Percentiles rank a stretch among this genome's conserved stretches.
Conservation (phyloP, 73 alveolate species). For the Symbiodinium natans region DNA sequence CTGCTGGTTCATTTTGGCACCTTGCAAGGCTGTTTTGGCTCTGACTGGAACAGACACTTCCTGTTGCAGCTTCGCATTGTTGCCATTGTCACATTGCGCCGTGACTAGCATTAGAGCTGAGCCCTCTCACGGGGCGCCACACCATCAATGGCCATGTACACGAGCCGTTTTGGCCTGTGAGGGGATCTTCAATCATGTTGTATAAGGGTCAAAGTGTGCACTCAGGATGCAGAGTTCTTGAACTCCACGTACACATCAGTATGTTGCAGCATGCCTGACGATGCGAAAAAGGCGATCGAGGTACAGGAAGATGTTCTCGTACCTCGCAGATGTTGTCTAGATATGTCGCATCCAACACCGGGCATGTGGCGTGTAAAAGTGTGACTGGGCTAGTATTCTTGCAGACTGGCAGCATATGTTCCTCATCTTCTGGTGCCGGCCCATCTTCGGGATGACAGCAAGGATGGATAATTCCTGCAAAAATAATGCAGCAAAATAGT, state of each 20-base stretch:
- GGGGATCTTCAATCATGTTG: not conserved
- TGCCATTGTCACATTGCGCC: no score
- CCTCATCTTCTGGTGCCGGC: constrained; percentile 97
- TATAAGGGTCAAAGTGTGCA: not conserved
- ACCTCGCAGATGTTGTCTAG: not conserved
- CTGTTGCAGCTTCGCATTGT: no score
- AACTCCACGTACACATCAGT: not conserved
- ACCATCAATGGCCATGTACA: constrained; percentile 99
- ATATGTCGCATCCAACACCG: not conserved
- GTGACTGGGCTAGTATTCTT: not conserved
- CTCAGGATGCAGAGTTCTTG: not conserved
- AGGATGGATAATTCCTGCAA: constrained; percentile 99
- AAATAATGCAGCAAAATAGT: no score
- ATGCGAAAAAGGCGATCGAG: constrained; percentile 94
- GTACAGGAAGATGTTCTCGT: constrained; percentile 81
- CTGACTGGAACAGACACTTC: no score
- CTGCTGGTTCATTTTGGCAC: constrained; percentile 94
- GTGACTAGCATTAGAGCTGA: no score
- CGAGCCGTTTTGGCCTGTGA: constrained; percentile 97
- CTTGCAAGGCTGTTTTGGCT: not conserved
- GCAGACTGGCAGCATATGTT: constrained; percentile 95
- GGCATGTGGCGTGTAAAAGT: not conserved
- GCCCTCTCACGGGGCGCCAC: constrained; percentile 78
- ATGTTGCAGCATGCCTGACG: constrained; percentile 96
- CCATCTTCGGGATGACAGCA: constrained; percentile 98